Base-by-base conservation (phyloP, 495 filamentous ascomycete species). In the Penicillium antarcticum region DNA sequence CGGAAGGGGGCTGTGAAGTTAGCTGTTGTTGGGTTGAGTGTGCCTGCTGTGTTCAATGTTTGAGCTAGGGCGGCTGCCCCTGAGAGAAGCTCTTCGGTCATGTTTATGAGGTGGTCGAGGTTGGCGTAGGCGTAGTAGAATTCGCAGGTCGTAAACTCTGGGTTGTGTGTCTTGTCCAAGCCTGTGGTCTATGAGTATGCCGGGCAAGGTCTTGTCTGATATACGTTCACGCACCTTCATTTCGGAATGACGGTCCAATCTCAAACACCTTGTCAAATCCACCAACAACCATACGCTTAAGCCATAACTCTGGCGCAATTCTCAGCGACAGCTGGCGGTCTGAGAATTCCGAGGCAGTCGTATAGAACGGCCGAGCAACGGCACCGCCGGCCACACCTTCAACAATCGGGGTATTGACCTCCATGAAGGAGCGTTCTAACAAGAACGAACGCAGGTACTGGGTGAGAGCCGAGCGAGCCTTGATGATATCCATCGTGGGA, bases 101-200 rank as follows among this genome's bases (percentile, higher is more conserved):
- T 82, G 18, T 66, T 52, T 56, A 96, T 90, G 21, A 98, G 73
- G 31, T 90, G 84, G 33, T 84, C 76, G 0, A 97, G 77, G 52
- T 84, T 87, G 45, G 88, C 84, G 58, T 91, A 96, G 11, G 89
- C 83, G 44, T 85, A 81, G 68, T 98, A 98, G 77, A 96, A 97
- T 71, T 98, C 94, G 75, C 92, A 97, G 31, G 87, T 97, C 19
- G 87, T 91, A 72, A 97, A 98, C 67, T 98, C 94, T 5, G 94
- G 91, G 61, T 97, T 97, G 69, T 97, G 94, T 0, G 88, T 95
- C 19, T 85, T 80, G 70, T 98, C 94, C 34, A 97, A 68, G 9
- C 84, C 81, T 84, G 35, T 5, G 24, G 3, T 32, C 21, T 16
- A 12, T 60, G 9, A 56, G 43, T 38, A 42, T 37, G 17, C 18